Conservation (phyloP, 1,284 basidiomycete genomes). For the Rhodotorula sp. region DNA sequence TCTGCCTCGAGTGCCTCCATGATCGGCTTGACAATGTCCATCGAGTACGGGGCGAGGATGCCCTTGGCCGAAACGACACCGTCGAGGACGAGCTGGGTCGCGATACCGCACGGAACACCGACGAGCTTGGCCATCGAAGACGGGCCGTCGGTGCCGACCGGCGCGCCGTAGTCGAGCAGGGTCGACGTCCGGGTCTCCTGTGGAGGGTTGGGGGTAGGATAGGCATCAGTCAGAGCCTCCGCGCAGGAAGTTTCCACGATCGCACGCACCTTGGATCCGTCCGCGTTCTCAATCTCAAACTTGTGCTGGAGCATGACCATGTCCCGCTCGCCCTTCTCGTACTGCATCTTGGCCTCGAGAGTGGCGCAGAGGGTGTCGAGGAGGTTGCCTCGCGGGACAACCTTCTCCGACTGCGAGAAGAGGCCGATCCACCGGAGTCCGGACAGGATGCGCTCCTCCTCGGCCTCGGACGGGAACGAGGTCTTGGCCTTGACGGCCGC, state of each 20-base stretch:
- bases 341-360: slow-evolving; percentile 89
- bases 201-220: not conserved
- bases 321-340: slow-evolving; percentile 87
- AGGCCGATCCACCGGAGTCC: slow-evolving; percentile 93
- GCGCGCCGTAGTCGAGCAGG: slow-evolving; percentile 79
- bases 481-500: slow-evolving; percentile 68
- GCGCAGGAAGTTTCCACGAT: not conserved
- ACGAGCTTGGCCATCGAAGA: slow-evolving; percentile 90
- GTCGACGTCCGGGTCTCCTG: slow-evolving; percentile 88
- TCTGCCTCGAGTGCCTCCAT: slow-evolving; percentile 74
- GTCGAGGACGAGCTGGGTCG: slow-evolving; percentile 58
- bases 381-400: slow-evolving; percentile 70
- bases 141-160: slow-evolving; percentile 59
- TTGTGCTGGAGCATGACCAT: slow-evolving; percentile 98
- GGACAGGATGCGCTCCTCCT: slow-evolving; percentile 73
- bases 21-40: slow-evolving; percentile 60
- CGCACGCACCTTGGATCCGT: slow-evolving; percentile 66
- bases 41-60: slow-evolving; percentile 63
- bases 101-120: slow-evolving; percentile 91
- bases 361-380: slow-evolving; percentile 92
- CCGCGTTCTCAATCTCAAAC: slow-evolving; percentile 81
- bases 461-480: slow-evolving; percentile 68
- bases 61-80: slow-evolving; percentile 73
- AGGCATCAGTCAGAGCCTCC: not conserved
- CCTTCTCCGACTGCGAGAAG: slow-evolving; percentile 68